Evolutionary conservation across 768 basidiomycete genomes (phyloP).

Genomic region (Mycena capillaripes): DNA sequence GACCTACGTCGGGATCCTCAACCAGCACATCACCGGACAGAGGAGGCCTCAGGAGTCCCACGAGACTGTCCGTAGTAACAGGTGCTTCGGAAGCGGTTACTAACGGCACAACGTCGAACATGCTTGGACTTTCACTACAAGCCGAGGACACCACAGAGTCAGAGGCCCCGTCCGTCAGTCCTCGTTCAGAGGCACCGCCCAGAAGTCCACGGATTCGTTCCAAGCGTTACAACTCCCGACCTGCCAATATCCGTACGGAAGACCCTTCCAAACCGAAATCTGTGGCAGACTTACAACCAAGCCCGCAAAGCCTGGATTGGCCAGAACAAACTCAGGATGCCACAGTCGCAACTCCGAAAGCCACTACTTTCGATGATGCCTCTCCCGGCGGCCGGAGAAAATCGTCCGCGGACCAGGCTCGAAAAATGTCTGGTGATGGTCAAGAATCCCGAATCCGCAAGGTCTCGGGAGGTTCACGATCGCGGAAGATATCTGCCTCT

Average conservation of each 20-base stretch:
- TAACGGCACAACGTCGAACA: conserved; percentile 22
- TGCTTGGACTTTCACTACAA: conserved; percentile 27
- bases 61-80: conserved; percentile 37
- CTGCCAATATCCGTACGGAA: conserved; percentile 63
- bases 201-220: conserved; percentile 60
- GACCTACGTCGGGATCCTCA: conserved; percentile 56
- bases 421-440: conserved; percentile 59
- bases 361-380: conserved; percentile 59
- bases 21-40: conserved; percentile 59
- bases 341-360: conserved; percentile 68
- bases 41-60: conserved; percentile 49
- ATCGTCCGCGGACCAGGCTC: conserved; percentile 47
- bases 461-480: conserved; percentile 54
- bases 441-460: conserved; percentile 57
- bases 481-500: conserved; percentile 61
- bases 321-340: conserved; percentile 63
- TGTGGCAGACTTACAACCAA: conserved; percentile 52
- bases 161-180: conserved; percentile 55
- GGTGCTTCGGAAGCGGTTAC: conserved; percentile 14
- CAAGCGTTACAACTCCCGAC: conserved; percentile 63
- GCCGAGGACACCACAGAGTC: conserved; percentile 66
- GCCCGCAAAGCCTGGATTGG: conserved; percentile 68
- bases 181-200: background rate
- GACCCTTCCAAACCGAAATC: conserved; percentile 41
- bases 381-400: conserved; percentile 43